Evolutionary conservation across 2,329 filamentous ascomycete genomes (phyloP).

Genomic region (Fusarium liriodendri): DNA sequence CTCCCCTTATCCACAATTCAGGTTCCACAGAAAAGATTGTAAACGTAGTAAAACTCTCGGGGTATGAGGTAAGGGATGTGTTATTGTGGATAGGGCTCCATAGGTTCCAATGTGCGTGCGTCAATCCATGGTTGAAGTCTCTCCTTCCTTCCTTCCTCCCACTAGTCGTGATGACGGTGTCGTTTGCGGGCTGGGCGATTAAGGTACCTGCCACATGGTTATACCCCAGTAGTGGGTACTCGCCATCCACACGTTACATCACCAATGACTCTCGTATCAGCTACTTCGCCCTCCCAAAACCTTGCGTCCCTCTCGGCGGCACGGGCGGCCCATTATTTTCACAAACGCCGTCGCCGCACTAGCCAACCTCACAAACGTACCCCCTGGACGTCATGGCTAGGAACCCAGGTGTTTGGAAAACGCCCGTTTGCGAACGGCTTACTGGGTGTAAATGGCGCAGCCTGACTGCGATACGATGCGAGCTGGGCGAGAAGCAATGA

Average conservation of each 20-base stretch:
- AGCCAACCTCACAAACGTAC: constrained; percentile 20
- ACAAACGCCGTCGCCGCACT: constrained; percentile 39
- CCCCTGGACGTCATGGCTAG: constrained; percentile 31
- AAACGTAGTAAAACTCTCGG: constrained; percentile 27
- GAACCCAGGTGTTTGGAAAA: constrained; percentile 23
- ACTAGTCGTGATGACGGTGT: constrained; percentile 32
- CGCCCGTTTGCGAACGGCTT: constrained; percentile 24
- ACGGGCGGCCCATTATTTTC: constrained; percentile 37
- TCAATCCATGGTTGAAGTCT: background rate
- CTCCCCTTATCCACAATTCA: constrained; percentile 38
- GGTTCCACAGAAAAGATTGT: constrained; percentile 35
- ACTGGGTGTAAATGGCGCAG: constrained; percentile 35
- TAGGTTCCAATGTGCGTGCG: background rate
- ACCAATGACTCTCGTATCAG: background rate
- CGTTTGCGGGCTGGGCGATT: constrained; percentile 21
- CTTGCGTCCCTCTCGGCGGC: constrained; percentile 30
- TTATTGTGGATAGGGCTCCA: background rate
- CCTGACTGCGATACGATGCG: background rate
- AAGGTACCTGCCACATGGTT: constrained; percentile 27
- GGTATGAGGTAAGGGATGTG: constrained; percentile 40
- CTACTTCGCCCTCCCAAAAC: background rate
- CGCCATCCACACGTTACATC: background rate
- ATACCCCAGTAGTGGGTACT: constrained; percentile 23
- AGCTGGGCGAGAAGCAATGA: background rate
- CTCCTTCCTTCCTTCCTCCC: background rate